phyloP scores from a whole-genome alignment of 805 yeast genomes.

The Wickerhamiella siamensis region DNA sequence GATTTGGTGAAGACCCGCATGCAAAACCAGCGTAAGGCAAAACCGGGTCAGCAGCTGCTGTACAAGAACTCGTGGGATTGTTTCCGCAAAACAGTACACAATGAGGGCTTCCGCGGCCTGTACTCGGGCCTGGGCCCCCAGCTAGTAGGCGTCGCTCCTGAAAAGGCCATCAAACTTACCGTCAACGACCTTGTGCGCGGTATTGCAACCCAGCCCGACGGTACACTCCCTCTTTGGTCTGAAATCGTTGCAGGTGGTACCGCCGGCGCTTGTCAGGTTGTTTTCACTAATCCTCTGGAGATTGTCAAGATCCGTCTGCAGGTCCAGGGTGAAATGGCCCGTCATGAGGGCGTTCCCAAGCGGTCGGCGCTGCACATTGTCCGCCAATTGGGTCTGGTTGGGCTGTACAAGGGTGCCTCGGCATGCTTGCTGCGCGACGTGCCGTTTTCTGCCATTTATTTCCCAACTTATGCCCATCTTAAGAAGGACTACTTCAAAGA shows the following conservation, averaged over 20 bases:
- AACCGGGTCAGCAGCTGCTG: slow-evolving; percentile 32
- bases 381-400: slow-evolving; percentile 62
- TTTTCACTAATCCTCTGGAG: slow-evolving; percentile 91
- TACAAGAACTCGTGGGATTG: slow-evolving; percentile 81
- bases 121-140: slow-evolving; percentile 92
- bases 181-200: slow-evolving; percentile 81
- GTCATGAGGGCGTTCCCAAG: slow-evolving; percentile 25
- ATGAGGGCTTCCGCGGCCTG: slow-evolving; percentile 73
- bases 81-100: slow-evolving; percentile 54
- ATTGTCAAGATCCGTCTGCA: slow-evolving; percentile 90
- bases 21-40: slow-evolving; percentile 79
- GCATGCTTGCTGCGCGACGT: slow-evolving; percentile 92
- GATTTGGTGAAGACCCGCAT: slow-evolving; percentile 91
- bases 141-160: slow-evolving; percentile 94
- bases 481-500: slow-evolving; percentile 69
- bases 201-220: slow-evolving; percentile 43
- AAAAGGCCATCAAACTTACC: slow-evolving; percentile 90
- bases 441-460: slow-evolving; percentile 91
- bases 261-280: slow-evolving; percentile 94
- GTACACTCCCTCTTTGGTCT: slow-evolving; percentile 37
- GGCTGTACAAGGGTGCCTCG: slow-evolving; percentile 78
- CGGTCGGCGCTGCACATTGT: slow-evolving; percentile 59
- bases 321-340: slow-evolving; percentile 66
- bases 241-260: slow-evolving; percentile 82
- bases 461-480: slow-evolving; percentile 91